Evolutionary conservation across 352 stramenopile genomes (phyloP), one percentile per base, ranked within the genome.

Genomic region (Phytophthora europaea): DNA sequence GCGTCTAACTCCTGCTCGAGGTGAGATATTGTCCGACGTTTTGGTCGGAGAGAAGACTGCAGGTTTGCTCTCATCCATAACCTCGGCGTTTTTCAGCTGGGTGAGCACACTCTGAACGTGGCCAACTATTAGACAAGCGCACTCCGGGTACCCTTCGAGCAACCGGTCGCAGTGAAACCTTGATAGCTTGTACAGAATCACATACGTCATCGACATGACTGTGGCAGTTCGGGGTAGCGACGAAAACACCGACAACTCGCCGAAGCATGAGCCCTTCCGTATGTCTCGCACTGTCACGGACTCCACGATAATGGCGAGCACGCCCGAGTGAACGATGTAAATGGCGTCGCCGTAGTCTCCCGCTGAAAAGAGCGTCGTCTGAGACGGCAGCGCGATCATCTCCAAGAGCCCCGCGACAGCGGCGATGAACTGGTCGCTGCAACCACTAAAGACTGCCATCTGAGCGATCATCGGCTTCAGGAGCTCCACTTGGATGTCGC

Each of bases 401-500:
- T 91, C 78, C 3, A 93, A 79, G 2, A 93, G 47, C 67, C 84
- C 87, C 4, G 84, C 87, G 6, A 91, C 38, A 0, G 85, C 85
- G 13, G 82, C 50, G 3, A 88, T 62, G 48, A 93, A 93, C 15
- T 76, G 63, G 2, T 86, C 76, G 4, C 56, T 77, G 61, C 85
- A 93, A 1, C 73, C 81, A 16, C 68, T 64, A 31, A 93, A 90
- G 5, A 93, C 40, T 6, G 85, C 73, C 6, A 93, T 84, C 31
- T 55, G 52, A 3, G 75, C 63, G 6, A 93, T 75, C 0, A 72
- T 87, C 2, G 67, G 67, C 50, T 88, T 85, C 51, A 93, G 63
- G 3, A 93, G 72, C 47, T 90, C 82, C n/a, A 91, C 83, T 51
- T 91, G 85, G 34, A 90, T 88, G 52, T 93, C 82, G 3, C 82